Percentiles rank a stretch among this genome's conserved stretches.
These are phyloP conservation scores for Fraxinus nigra DNA, from an alignment of 305 asterid genomes.

Conservation along the genomic window DNA sequence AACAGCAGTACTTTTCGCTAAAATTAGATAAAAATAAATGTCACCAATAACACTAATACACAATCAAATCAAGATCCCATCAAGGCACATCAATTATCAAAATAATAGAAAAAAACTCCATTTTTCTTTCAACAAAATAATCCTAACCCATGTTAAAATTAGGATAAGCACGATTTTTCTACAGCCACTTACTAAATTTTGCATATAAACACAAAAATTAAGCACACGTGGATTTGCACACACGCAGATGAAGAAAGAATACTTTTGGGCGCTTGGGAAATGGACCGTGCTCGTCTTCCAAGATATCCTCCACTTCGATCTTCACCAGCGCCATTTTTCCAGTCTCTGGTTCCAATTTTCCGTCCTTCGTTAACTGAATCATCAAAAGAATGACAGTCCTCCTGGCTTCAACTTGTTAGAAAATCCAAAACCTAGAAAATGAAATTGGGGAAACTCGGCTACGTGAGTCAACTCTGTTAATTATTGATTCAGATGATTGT, in stretches of 20 bases:
- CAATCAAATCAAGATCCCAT: neutral
- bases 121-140: neutral
- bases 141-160: neutral
- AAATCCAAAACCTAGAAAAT: neutral
- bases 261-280: conserved; percentile 44
- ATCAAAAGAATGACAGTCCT: conserved; percentile 9
- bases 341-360: conserved; percentile 23
- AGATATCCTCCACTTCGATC: conserved; percentile 37
- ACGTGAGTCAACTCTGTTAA: neutral
- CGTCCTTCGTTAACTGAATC: conserved; percentile 41
- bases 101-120: neutral
- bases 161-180: neutral
- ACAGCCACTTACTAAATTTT: neutral
- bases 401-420: neutral
- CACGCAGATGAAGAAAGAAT: neutral
- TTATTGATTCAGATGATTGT: neutral
- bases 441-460: neutral
- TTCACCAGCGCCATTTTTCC: conserved; percentile 41
- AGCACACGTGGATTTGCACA: neutral
- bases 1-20: neutral
- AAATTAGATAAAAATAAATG: neutral
- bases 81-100: neutral
- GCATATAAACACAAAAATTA: neutral
- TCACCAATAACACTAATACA: neutral
- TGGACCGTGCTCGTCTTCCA: conserved; percentile 45